These are phyloP conservation scores for Candolleomyces efflorescens DNA, from an alignment of 768 basidiomycete genomes.

Conservation along the genomic window DNA sequence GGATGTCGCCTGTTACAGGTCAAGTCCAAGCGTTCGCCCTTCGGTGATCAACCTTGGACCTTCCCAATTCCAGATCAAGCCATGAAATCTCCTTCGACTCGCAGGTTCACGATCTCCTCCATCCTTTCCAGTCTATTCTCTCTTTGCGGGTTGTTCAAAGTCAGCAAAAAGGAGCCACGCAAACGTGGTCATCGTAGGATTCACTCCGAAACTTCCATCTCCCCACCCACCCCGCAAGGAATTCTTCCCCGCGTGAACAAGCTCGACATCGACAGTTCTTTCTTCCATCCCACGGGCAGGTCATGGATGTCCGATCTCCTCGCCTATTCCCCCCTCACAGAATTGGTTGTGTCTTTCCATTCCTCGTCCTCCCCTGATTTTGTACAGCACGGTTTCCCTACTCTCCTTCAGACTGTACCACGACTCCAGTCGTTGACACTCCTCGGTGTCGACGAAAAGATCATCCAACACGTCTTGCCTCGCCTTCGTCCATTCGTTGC, in stretches of 20 bases:
- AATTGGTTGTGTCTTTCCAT: background rate
- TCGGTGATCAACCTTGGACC: too few relatives aligned
- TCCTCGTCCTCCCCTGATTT: background rate
- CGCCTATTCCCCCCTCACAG: background rate
- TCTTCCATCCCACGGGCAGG: background rate
- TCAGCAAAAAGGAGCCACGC: too few relatives aligned
- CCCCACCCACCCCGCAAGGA: background rate
- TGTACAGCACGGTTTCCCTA: background rate
- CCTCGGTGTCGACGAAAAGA: background rate
- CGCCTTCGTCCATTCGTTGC: background rate
- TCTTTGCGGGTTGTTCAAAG: too few relatives aligned
- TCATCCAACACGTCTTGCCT: background rate
- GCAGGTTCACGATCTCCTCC: too few relatives aligned
- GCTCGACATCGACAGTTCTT: background rate
- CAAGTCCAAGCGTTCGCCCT: too few relatives aligned
- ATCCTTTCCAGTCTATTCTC: too few relatives aligned
- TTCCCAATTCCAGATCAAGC: too few relatives aligned
- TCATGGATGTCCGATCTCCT: background rate
- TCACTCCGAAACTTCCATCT: background rate
- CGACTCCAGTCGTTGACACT: background rate
- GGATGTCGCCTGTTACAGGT: too few relatives aligned
- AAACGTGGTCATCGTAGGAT: too few relatives aligned
- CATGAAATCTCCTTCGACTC: too few relatives aligned
- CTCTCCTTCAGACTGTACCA: background rate
- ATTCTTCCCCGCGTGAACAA: background rate